Base-by-base conservation (phyloP, 306 rosid species). In the Dryas octopetala region DNA sequence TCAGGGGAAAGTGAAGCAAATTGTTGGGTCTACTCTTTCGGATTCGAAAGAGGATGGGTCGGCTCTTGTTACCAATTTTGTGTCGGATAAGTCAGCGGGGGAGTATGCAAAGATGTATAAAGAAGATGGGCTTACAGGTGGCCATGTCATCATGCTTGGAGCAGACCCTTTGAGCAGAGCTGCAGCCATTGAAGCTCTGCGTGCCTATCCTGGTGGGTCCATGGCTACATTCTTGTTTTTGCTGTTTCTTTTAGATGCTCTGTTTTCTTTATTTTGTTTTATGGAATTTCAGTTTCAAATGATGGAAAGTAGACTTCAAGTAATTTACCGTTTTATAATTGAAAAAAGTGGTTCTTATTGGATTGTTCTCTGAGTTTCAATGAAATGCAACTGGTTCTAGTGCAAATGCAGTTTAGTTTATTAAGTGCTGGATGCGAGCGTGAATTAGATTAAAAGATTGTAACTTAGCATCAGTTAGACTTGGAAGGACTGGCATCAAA, bases 81-180 rank as follows among this genome's bases (percentile, higher is more conserved):
- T 86, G 78, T 89, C 99, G 2, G 97, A 92, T 66, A 89, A 86
- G 61, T 92, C 97, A 5, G 96, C 97, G 1, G 93, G 89, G n/a
- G 97, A 85, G 80, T 95, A 71, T 81, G 96, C 97, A 9, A 67
- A 65, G 48, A 84, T 92, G 88, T 96, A 96, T 81, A 86, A 83
- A 81, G 86, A 74, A 54, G 92, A 96, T 86, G 88, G 85, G 63
- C 92, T 90, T 57, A 83, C 78, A 2, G 99, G 98, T 66, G 99
- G 99, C 66, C 97, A 90, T 75, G 96, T 88, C 10, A 89, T 96
- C 78, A 90, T 96, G 99, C 92, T 96, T 9, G 98, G 98, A 71
- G 93, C 90, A 3, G 99, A 92, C 68, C 89, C 99, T 83, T 84
- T 90, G 75, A 92, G 99, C 71, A 85, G 62, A 84, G 84, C 79